Evolutionary conservation across 2,329 filamentous ascomycete species (phyloP), one percentile per base, ranked within the genome.

Genomic region (Stachybotrys elegans): DNA sequence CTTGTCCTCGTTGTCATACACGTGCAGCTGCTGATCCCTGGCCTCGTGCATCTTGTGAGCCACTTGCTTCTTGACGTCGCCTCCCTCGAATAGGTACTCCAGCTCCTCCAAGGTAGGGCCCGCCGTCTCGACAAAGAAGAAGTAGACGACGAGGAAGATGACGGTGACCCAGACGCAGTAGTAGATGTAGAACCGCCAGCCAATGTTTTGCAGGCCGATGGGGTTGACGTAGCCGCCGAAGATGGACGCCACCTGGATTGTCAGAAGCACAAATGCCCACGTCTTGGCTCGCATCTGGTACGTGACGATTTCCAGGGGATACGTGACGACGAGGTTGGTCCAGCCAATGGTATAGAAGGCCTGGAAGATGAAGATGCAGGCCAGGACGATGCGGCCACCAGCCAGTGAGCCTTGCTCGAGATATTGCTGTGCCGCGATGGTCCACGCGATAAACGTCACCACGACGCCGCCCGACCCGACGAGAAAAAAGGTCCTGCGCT

Each of bases 221-320:
- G 67, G 66, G 41, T 68, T 70, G 32, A 69, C 65, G 13, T 67
- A 70, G 3, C 59, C 57, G 21, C 61, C 63, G 40, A 69, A 67
- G 31, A 68, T 65, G 13, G 57, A 57, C 2, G 65, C 51, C 1
- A 63, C 59, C 6, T 69, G 63, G 20, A 68, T 69, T 0, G 61
- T 66, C 20, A 69, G 53, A 0, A 70, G 57, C 0, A 68, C 63
- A 38, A 70, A 67, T 0, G 61, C 61, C 62, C 63, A 68, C 0
- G 63, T 58, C 54, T 69, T 70, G 42, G 68, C 67, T 6, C 68
- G 62, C 60, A 70, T 68, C 40, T 64, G 59, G 29, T 67, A 67
- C 0, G 67, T 63, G 5, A 68, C 62, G 6, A 71, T 55, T 48
- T 71, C 68, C 0, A 69, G 56, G 1, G 69, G 66, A 39, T 72